Conservation (phyloP, 495 filamentous ascomycete species). For the Daldinia childiae region DNA sequence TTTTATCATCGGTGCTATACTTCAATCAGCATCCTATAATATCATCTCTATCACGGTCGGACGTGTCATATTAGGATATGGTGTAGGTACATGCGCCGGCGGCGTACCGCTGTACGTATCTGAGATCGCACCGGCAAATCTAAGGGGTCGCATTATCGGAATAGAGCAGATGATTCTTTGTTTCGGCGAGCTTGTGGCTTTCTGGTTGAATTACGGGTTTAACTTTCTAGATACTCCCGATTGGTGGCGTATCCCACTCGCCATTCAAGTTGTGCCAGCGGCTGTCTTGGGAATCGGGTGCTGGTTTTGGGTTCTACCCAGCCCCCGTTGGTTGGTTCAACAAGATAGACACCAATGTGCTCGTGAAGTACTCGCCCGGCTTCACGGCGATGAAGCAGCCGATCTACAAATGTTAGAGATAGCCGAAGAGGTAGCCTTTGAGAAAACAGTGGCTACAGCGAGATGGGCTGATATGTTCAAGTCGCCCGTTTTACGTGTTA, state of each 20-base stretch:
- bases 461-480: slow-evolving; percentile 5
- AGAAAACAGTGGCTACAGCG: slow-evolving; percentile 37
- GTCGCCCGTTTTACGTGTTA: slow-evolving; percentile 43
- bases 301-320: slow-evolving; percentile 60
- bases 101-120: slow-evolving; percentile 56
- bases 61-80: slow-evolving; percentile 61
- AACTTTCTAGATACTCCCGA: slow-evolving; percentile 43
- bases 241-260: slow-evolving; percentile 66
- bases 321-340: slow-evolving; percentile 64
- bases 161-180: slow-evolving; percentile 63
- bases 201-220: slow-evolving; percentile 61
- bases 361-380: slow-evolving; percentile 55
- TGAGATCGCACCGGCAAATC: slow-evolving; percentile 61
- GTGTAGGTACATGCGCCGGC: slow-evolving; percentile 64
- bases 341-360: slow-evolving; percentile 56
- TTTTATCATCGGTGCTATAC: slow-evolving; percentile 57
- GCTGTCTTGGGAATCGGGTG: slow-evolving; percentile 55
- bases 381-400: slow-evolving; percentile 56
- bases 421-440: slow-evolving; percentile 41
- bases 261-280: slow-evolving; percentile 57
- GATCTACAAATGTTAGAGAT: slow-evolving; percentile 60
- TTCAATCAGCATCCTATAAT: slow-evolving; percentile 57
- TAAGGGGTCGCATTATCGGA: slow-evolving; percentile 55
- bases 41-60: slow-evolving; percentile 61
- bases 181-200: slow-evolving; percentile 58